Percentiles rank a stretch among this genome's conserved stretches.
Evolutionary conservation across 768 basidiomycete species (phyloP).

Genomic region (Lanmaoa rubissima): DNA sequence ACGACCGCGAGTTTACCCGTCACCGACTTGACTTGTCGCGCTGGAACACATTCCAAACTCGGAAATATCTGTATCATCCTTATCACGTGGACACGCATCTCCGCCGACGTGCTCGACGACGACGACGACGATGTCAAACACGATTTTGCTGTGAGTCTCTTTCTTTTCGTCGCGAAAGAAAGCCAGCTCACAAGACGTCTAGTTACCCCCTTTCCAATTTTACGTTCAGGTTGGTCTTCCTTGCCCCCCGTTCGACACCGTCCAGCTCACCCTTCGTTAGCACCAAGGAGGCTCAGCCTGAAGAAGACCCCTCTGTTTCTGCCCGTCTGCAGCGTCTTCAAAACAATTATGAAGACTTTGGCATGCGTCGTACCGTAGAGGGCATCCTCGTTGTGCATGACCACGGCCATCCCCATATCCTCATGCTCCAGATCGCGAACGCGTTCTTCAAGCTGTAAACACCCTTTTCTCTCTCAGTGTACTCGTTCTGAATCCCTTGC

Average conservation of each 20-base stretch:
- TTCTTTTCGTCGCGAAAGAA: background rate
- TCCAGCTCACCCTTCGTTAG: conserved; percentile 39
- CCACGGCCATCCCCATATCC: conserved; percentile 95
- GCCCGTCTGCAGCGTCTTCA: conserved; percentile 92
- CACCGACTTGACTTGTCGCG: background rate
- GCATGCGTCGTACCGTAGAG: conserved; percentile 95
- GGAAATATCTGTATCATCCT: background rate
- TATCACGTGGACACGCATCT: conserved; percentile 17
- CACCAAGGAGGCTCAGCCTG: conserved; percentile 94
- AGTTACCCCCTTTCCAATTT: conserved; percentile 90
- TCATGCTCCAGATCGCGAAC: conserved; percentile 98
- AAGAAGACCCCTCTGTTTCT: conserved; percentile 95
- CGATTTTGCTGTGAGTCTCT: conserved; percentile 45
- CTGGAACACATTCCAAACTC: background rate
- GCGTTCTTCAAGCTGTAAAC: conserved; percentile 97
- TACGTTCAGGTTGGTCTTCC: conserved; percentile 69
- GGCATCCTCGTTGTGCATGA: conserved; percentile 80
- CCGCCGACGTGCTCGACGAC: conserved; percentile 18
- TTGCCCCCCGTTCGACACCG: background rate
- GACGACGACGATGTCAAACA: conserved; percentile 46
- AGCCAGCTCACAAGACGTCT: background rate
- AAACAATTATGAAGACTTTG: conserved; percentile 95
- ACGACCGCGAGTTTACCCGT: background rate
- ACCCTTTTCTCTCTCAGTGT: background rate
- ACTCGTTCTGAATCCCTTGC: background rate